These are phyloP conservation scores for Colletotrichum sp. DNA, from an alignment of 2,329 filamentous ascomycete species.

Conservation along the genomic window DNA sequence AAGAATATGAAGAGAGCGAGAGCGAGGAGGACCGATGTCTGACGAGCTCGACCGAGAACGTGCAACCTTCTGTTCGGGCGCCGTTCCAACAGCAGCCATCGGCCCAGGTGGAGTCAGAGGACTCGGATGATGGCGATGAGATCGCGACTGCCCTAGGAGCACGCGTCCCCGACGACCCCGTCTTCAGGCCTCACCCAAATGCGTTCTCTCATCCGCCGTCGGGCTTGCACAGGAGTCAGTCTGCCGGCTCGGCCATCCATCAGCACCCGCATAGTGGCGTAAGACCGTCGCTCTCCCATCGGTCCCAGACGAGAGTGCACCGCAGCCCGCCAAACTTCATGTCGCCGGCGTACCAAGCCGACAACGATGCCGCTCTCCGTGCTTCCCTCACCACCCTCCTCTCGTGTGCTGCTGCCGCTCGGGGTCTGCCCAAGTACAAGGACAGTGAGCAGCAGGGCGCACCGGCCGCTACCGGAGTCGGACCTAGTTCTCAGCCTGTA, in stretches of 20 bases:
- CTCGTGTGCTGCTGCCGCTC: conserved; percentile 91
- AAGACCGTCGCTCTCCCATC: conserved; percentile 53
- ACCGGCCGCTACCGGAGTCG: conserved; percentile 40
- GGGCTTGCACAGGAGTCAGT: conserved; percentile 52
- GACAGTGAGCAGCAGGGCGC: conserved; percentile 39
- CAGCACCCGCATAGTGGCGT: conserved; percentile 56
- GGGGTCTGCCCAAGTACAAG: conserved; percentile 74
- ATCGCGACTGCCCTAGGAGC: conserved; percentile 80
- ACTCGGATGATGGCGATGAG: conserved; percentile 68
- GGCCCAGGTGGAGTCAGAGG: conserved; percentile 49
- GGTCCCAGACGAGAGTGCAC: conserved; percentile 51
- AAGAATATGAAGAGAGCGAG: conserved; percentile 93
- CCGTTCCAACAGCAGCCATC: conserved; percentile 29
- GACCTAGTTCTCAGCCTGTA: conserved; percentile 58
- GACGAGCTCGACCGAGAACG: conserved; percentile 63
- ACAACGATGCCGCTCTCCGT: conserved; percentile 91
- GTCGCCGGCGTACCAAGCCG: conserved; percentile 77
- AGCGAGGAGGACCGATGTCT: conserved; percentile 79
- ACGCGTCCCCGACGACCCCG: conserved; percentile 52
- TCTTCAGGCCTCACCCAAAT: conserved; percentile 88
- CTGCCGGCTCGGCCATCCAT: conserved; percentile 52
- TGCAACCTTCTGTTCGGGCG: conserved; percentile 32
- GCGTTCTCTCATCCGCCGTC: conserved; percentile 85
- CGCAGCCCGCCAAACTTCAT: conserved; percentile 65
- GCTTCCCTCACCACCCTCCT: conserved; percentile 94